Conservation (phyloP, 805 yeast species). For the Metschnikowia cubensis region DNA sequence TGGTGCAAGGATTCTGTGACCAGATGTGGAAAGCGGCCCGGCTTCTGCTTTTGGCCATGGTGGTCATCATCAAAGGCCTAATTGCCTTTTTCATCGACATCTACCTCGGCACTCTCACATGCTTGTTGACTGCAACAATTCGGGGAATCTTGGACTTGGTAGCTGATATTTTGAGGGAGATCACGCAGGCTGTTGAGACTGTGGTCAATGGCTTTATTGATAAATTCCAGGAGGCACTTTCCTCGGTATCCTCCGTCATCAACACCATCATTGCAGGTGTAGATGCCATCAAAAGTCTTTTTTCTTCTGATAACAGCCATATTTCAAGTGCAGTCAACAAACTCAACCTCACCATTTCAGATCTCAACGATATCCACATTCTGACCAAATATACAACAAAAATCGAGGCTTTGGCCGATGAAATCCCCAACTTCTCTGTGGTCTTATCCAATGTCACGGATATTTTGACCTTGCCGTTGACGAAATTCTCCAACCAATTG, state of each 20-base stretch:
- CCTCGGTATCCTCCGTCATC: constrained; percentile 53
- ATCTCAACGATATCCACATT: constrained; percentile 46
- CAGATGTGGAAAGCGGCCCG: constrained; percentile 2
- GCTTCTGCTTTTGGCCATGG: constrained; percentile 47
- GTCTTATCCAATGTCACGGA: constrained; percentile 57
- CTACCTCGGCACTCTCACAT: constrained; percentile 81
- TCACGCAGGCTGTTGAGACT: constrained; percentile 54
- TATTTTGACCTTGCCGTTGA: constrained; percentile 35
- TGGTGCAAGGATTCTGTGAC: not conserved
- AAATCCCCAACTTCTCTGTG: constrained; percentile 62
- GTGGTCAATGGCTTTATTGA: constrained; percentile 59
- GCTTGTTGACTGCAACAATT: constrained; percentile 70
- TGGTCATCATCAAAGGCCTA: constrained; percentile 29
- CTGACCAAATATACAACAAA: constrained; percentile 60
- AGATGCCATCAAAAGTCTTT: constrained; percentile 49
- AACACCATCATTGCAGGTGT: constrained; percentile 51
- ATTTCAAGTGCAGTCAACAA: constrained; percentile 47
- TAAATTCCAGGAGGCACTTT: constrained; percentile 64
- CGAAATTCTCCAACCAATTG: not conserved
- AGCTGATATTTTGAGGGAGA: constrained; percentile 54
- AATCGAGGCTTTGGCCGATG: constrained; percentile 46
- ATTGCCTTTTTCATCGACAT: constrained; percentile 40
- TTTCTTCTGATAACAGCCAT: constrained; percentile 33
- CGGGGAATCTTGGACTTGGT: constrained; percentile 62
- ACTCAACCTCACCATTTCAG: constrained; percentile 32